A percentile compares a stretch with the other conserved stretches of the same genome.
These are phyloP conservation scores for Gliomastix tumulicola DNA, from an alignment of 2,329 filamentous ascomycete genomes.

Conservation along the genomic window DNA sequence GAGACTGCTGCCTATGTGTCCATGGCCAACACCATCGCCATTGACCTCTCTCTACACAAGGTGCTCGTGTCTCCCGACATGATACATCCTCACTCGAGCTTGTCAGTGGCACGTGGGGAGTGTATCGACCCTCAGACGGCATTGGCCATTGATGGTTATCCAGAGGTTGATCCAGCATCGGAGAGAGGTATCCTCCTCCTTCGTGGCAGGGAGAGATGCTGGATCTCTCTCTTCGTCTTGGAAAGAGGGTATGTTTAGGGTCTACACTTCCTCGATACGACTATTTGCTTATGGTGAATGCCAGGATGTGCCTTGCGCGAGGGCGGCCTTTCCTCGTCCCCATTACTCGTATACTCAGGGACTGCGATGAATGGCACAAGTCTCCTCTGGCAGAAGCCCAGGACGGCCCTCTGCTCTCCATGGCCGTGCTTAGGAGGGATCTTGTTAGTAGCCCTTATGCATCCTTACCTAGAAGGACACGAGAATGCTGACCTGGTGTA, in stretches of 20 bases:
- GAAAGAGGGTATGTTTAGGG: conserved; percentile 49
- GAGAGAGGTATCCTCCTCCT: conserved; percentile 54
- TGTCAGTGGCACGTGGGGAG: conserved; percentile 53
- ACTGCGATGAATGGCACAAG: conserved; percentile 64
- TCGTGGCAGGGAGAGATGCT: conserved; percentile 59
- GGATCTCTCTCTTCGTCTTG: conserved; percentile 66
- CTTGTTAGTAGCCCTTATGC: conserved; percentile 38
- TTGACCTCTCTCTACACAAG: conserved; percentile 66
- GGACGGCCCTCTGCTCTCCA: conserved; percentile 65
- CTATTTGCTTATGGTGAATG: conserved; percentile 5
- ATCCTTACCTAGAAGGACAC: not conserved
- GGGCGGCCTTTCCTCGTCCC: conserved; percentile 64
- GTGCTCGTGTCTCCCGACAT: conserved; percentile 49
- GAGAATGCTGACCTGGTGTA: not conserved
- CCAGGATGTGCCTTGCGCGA: conserved; percentile 58
- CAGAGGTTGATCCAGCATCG: conserved; percentile 53
- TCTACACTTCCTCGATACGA: not conserved
- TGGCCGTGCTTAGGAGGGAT: conserved; percentile 62
- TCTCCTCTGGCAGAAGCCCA: conserved; percentile 56
- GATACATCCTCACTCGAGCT: conserved; percentile 35
- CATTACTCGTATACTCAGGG: conserved; percentile 56
- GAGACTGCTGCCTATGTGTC: conserved; percentile 67
- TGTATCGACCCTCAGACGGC: conserved; percentile 62
- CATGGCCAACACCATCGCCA: conserved; percentile 60
- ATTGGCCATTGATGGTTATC: conserved; percentile 61